phyloP scores from a whole-genome alignment of 805 yeast species.

The Saccharomycopsis sp. region DNA sequence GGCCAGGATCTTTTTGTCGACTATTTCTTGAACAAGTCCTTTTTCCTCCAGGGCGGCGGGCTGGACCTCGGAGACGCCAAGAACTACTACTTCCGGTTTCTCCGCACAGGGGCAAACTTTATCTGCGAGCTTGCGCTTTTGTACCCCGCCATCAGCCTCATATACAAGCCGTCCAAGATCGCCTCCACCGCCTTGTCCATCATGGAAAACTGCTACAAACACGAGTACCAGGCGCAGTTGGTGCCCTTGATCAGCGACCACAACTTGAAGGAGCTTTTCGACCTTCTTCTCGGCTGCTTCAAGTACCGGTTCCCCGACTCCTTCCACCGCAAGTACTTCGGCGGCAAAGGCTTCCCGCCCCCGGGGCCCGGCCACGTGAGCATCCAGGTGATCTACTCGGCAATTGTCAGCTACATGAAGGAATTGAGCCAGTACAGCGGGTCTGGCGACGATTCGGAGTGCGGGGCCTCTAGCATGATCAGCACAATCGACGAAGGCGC shows the following conservation, averaged over 20 bases:
- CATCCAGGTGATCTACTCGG: slow-evolving; percentile 5
- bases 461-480: not conserved
- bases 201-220: slow-evolving; percentile 14
- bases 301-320: slow-evolving; percentile 7
- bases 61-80: not conserved
- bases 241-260: not conserved
- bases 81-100: slow-evolving; percentile 9
- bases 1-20: slow-evolving; percentile 18
- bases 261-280: slow-evolving; percentile 4
- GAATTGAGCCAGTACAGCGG: not conserved
- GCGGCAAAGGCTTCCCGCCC: too few relatives aligned
- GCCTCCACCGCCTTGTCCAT: slow-evolving; percentile 11
- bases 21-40: slow-evolving; percentile 13
- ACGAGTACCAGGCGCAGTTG: slow-evolving; percentile 5
- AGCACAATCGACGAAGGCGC: not conserved
- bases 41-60: slow-evolving; percentile 1
- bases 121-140: slow-evolving; percentile 14
- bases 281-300: slow-evolving; percentile 6
- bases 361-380: too few relatives aligned
- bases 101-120: slow-evolving; percentile 16
- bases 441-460: not conserved
- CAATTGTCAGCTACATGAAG: slow-evolving; percentile 6
- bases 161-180: slow-evolving; percentile 13
- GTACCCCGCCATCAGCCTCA: slow-evolving; percentile 13
- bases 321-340: slow-evolving; percentile 13